Evolutionary conservation across 106 monocot genomes (phyloP), one percentile per base, ranked within the genome.

Genomic region (Xerophyta viscosa): DNA sequence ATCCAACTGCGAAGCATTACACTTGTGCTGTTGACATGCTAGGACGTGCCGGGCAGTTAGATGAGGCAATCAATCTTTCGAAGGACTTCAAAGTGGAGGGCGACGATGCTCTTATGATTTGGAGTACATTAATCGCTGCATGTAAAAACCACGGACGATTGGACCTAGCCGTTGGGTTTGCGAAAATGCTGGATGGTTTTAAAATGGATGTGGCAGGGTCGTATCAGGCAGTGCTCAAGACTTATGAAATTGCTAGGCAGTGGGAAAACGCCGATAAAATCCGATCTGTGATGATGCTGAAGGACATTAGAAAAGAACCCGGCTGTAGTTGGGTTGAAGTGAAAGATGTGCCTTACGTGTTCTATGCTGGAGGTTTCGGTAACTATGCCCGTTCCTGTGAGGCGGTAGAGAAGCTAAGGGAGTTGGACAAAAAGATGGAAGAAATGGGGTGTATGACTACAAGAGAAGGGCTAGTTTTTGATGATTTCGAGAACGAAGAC

Each of bases 241-340:
- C 84, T 2, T 88, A 78, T 27, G 27, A 52, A 28, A 70, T 70
- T 11, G 74, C 43, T 0, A 88, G 93, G 27, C 46, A 70, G n/a
- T 74, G 39, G 60, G 81, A 73, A 8, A 50, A 54, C 26, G 83
- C 72, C 0, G 57, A 17, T 6, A 63, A 15, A 51, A 50, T 88
- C 14, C 44, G 93, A 28, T 26, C 27, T 1, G 77, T 66, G 64
- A 88, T 88, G 93, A 72, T 24, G 66, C 56, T 60, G 14, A 55
- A 72, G 29, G 88, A 88, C 5, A 81, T 94, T 29, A 52, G 49
- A 22, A 94, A 94, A 69, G 84, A 84, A 24, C 79, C 62, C 2
- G 79, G 73, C 14, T 92, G 87, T 50, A 87, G 87, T 41, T 87
- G 87, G 84, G 64, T 93, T n/a, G 92, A 92, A 62, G 48, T 92